phyloP scores from a whole-genome alignment of 495 filamentous ascomycete genomes.

The Aspergillus wentii region DNA sequence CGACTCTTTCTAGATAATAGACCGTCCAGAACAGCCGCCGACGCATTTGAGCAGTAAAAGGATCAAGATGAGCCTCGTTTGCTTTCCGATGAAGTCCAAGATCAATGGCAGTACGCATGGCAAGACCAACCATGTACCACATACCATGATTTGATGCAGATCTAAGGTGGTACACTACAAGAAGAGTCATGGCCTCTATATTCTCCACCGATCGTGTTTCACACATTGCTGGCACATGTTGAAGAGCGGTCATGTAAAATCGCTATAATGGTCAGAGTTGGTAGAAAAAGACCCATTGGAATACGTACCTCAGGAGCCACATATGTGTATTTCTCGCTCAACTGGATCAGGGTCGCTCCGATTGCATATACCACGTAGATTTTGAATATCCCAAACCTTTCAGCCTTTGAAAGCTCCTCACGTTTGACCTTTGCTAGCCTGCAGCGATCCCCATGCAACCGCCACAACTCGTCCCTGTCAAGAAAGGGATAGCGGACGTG shows the following conservation, averaged over 20 bases:
- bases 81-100: conserved; percentile 47
- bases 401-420: conserved; percentile 30
- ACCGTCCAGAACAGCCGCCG: conserved; percentile 50
- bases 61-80: conserved; percentile 41
- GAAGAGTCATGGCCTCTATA: conserved; percentile 51
- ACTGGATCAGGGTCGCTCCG: conserved; percentile 42
- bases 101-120: conserved; percentile 51
- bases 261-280: conserved; percentile 18
- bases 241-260: conserved; percentile 45
- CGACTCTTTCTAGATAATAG: conserved; percentile 47
- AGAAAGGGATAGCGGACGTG: conserved; percentile 49
- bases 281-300: not conserved
- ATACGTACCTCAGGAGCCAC: conserved; percentile 37
- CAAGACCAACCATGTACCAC: conserved; percentile 54
- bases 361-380: conserved; percentile 51
- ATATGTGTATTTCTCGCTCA: conserved; percentile 43
- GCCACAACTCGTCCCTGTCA: conserved; percentile 39
- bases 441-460: conserved; percentile 40
- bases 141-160: conserved; percentile 48
- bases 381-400: conserved; percentile 48
- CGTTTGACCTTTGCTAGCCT: conserved; percentile 34
- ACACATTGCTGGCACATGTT: conserved; percentile 45
- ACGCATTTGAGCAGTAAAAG: conserved; percentile 43
- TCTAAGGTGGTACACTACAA: conserved; percentile 49
- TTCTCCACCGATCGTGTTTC: conserved; percentile 48